Evolutionary conservation across 164 flowering plant species (phyloP), one percentile per base, ranked within the genome.

Genomic region (Umbellularia californica): DNA sequence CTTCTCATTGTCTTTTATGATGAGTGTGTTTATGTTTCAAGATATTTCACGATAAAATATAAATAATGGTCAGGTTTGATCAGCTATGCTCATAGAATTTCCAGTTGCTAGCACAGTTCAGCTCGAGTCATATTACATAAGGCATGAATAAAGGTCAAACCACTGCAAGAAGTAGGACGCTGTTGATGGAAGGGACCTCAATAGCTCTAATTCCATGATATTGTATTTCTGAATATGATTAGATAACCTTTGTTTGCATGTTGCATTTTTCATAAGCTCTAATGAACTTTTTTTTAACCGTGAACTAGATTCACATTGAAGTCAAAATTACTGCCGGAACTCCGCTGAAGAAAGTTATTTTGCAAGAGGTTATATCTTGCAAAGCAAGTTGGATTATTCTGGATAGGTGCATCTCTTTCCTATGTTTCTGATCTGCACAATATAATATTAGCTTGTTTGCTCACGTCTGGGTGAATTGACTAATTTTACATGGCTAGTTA

Each of bases 291-390:
- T 28, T 30, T 30, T 3, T 5, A 73, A 41, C 50, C 35, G 41
- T 76, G 47, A 22, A 52, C 76, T 74, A 89, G 92, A 82, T 87
- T 58, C 74, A 72, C 69, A 74, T 89, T 71, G 81, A 84, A 74
- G 93, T 88, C 69, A 86, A 85, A 79, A 74, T 87, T 64, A 81
- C 78, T 70, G 90, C 88, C 47, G 93, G 93, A 77, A 64, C 70
- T 74, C 90, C 93, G 70, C 33, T 81, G 30, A 84, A 75, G 74
- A 80, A 79, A 70, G 88, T 88, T 70, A 70, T 89, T 72, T 68
- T 83, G 64, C 90, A 88, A 79, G 90, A 89, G 81, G 82, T 81
- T 68, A 23, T 69, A 23, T 58, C 77, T 55, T 82, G 76, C 65
- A 82, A 80, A 55, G 84, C 90, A 58, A 75, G 82, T 58, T 89